Percentiles rank a stretch among this genome's conserved stretches.
phyloP scores from a whole-genome alignment of 257 asterid genomes.

The Sherardia arvensis region DNA sequence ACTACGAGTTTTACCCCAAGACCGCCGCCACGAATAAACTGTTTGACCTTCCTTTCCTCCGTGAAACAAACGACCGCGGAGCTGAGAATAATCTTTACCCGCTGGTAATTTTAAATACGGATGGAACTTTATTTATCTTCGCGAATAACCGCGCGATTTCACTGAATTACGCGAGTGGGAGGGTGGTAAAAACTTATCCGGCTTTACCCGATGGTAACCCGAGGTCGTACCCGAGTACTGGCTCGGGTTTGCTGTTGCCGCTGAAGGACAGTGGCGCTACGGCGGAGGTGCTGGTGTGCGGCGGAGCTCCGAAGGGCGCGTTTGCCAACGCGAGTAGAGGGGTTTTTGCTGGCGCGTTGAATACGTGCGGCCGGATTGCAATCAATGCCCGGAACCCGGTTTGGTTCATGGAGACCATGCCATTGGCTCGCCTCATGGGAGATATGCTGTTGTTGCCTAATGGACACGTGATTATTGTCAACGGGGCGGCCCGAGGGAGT shows the following conservation, averaged over 20 bases:
- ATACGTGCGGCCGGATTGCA: constrained; percentile 30
- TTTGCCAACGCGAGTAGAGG: constrained; percentile 6
- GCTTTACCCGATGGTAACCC: constrained; percentile 32
- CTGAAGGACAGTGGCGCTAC: constrained; percentile 11
- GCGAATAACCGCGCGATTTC: constrained; percentile 34
- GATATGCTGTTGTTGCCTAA: constrained; percentile 39
- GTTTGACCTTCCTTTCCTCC: constrained; percentile 24
- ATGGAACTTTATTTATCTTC: constrained; percentile 38
- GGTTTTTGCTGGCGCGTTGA: constrained; percentile 23
- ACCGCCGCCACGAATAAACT: background rate
- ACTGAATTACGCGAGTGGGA: constrained; percentile 17
- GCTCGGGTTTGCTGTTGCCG: constrained; percentile 39
- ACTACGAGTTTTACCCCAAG: constrained; percentile 38
- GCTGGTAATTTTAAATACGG: constrained; percentile 28
- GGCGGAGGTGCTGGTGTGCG: constrained; percentile 38
- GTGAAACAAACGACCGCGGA: constrained; percentile 22
- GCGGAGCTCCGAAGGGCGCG: constrained; percentile 37
- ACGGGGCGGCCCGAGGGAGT: constrained; percentile 30
- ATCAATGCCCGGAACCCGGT: constrained; percentile 30
- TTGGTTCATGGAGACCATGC: constrained; percentile 49
- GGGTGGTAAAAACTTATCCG: constrained; percentile 24
- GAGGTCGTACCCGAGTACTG: constrained; percentile 36
- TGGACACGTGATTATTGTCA: constrained; percentile 28
- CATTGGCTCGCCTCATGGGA: constrained; percentile 34
- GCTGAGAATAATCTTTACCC: constrained; percentile 39